Evolutionary conservation across 2,329 filamentous ascomycete genomes (phyloP).

Genomic region (Trichoderma cornu-damae): DNA sequence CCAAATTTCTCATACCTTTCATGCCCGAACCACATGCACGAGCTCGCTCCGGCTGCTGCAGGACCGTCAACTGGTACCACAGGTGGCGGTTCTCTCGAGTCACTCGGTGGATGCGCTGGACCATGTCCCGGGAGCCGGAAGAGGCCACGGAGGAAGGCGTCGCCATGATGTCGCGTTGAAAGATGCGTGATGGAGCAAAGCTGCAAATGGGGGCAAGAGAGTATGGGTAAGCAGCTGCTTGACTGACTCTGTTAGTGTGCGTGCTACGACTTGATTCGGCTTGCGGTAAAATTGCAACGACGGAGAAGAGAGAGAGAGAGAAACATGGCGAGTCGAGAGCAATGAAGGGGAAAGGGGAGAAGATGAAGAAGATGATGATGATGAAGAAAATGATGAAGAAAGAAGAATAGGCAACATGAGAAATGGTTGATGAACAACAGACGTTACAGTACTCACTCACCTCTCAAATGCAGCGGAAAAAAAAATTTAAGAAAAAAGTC

Average conservation of each 20-base stretch:
- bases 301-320: neutral
- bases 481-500: neutral
- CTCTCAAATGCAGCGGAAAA: neutral
- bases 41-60: conserved; percentile 91
- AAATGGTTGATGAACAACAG: neutral
- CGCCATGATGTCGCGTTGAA: conserved; percentile 29
- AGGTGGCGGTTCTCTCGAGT: conserved; percentile 73
- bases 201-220: conserved; percentile 6
- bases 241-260: neutral
- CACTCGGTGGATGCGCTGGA: conserved; percentile 43
- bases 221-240: neutral
- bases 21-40: conserved; percentile 92
- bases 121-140: conserved; percentile 32
- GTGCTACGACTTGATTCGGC: too few relatives aligned
- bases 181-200: neutral
- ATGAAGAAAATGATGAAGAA: neutral
- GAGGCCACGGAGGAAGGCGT: conserved; percentile 31
- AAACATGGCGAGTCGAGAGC: neutral
- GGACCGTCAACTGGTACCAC: conserved; percentile 76
- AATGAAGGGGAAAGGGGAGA: neutral
- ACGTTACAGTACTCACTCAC: neutral
- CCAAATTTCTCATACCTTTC: conserved; percentile 77
- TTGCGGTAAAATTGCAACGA: neutral
- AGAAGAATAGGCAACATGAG: neutral
- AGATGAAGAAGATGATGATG: too few relatives aligned